Conservation (phyloP, 176 grass and related monocot species). For the Cocos nucifera region DNA sequence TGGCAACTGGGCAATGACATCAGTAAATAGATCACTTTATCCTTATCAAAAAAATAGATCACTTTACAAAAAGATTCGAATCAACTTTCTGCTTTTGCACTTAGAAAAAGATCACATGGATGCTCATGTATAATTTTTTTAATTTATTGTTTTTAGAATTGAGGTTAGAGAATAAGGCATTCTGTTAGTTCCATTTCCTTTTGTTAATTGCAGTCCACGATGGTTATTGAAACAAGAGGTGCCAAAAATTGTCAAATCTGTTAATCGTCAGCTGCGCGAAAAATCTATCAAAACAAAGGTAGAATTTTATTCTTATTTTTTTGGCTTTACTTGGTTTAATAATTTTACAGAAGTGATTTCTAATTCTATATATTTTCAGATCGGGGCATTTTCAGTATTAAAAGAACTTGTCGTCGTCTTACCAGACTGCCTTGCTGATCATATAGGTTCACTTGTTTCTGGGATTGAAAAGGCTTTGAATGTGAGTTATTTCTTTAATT, state of each 20-base stretch:
- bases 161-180: neutral
- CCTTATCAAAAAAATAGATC: too few relatives aligned
- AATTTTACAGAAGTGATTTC: constrained; percentile 1
- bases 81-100: too few relatives aligned
- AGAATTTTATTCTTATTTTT: constrained; percentile 16
- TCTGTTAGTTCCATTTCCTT: neutral
- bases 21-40: too few relatives aligned
- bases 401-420: constrained; percentile 95
- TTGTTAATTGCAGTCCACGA: constrained; percentile 49
- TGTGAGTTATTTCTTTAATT: constrained; percentile 40
- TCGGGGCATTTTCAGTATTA: constrained; percentile 87
- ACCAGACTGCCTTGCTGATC: constrained; percentile 89
- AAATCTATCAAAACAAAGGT: constrained; percentile 99
- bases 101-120: too few relatives aligned
- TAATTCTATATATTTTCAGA: constrained; percentile 28
- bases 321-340: constrained; percentile 6
- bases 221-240: constrained; percentile 99
- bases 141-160: neutral
- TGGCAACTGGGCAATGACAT: too few relatives aligned
- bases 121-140: neutral
- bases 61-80: too few relatives aligned
- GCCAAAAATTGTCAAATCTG: constrained; percentile 87
- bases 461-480: constrained; percentile 98
- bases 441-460: constrained; percentile 91
- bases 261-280: constrained; percentile 94